phyloP scores from a whole-genome alignment of 805 yeast species.

The Metschnikowia picachoensis region DNA sequence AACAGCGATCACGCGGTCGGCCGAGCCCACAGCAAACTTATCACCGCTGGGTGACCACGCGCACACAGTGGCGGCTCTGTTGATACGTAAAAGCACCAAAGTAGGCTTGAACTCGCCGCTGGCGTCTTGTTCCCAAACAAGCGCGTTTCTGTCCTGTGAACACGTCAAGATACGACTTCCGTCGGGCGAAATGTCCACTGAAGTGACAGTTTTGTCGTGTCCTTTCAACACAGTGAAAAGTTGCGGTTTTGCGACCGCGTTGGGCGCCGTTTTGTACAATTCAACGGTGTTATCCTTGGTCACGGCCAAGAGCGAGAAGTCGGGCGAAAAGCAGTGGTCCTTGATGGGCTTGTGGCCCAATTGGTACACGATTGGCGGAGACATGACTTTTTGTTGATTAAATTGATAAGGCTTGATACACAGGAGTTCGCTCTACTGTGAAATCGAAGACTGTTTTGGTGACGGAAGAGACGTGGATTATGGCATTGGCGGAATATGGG shows the following conservation, averaged over 20 bases:
- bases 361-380: slow-evolving; percentile 45
- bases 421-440: slow-evolving; percentile 23
- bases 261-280: slow-evolving; percentile 54
- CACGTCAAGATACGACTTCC: slow-evolving; percentile 88
- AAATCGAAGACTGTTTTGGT: neutral
- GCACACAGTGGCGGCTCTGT: slow-evolving; percentile 91
- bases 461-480: neutral
- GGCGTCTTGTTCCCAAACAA: slow-evolving; percentile 81
- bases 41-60: slow-evolving; percentile 94
- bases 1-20: slow-evolving; percentile 90
- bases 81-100: slow-evolving; percentile 85
- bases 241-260: slow-evolving; percentile 45
- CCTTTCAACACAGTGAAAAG: slow-evolving; percentile 66
- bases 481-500: neutral
- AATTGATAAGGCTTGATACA: neutral
- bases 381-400: neutral
- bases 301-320: slow-evolving; percentile 63
- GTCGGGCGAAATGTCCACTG: slow-evolving; percentile 83
- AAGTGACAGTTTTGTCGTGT: slow-evolving; percentile 92
- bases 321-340: slow-evolving; percentile 84
- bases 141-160: slow-evolving; percentile 95
- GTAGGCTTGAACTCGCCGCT: slow-evolving; percentile 74
- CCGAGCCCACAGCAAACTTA: slow-evolving; percentile 96
- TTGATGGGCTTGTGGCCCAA: slow-evolving; percentile 84
- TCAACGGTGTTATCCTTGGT: slow-evolving; percentile 77